phyloP scores from a whole-genome alignment of 805 yeast species.

The Candida chauliodis region DNA sequence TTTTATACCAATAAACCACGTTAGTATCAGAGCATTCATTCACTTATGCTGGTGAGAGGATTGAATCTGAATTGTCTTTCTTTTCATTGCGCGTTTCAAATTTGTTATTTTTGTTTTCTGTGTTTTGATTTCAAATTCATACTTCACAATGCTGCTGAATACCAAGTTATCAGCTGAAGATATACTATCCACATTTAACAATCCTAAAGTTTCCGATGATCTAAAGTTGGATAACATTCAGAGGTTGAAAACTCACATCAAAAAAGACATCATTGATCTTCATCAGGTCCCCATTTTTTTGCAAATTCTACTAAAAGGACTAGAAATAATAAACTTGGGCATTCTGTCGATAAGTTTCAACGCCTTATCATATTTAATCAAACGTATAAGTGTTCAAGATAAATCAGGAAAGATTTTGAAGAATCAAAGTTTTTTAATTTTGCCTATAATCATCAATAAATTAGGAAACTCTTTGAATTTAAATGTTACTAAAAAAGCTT shows the following conservation, averaged over 20 bases:
- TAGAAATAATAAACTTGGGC: conserved; percentile 33
- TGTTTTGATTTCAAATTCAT: conserved; percentile 3
- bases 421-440: conserved; percentile 39
- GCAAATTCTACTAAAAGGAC: conserved; percentile 46
- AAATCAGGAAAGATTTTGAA: conserved; percentile 34
- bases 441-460: conserved; percentile 50
- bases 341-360: conserved; percentile 45
- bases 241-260: conserved; percentile 50
- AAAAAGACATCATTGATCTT: conserved; percentile 52
- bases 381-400: conserved; percentile 58
- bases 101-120: conserved; percentile 4
- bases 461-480: conserved; percentile 33
- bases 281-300: conserved; percentile 47
- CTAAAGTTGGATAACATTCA: conserved; percentile 18
- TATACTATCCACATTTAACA: conserved; percentile 17
- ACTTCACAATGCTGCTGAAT: conserved; percentile 3
- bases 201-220: conserved; percentile 7
- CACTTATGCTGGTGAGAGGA: too few relatives aligned
- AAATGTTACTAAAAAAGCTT: conserved; percentile 45
- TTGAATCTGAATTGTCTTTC: too few relatives aligned
- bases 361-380: conserved; percentile 52
- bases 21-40: too few relatives aligned
- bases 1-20: too few relatives aligned
- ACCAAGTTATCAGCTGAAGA: conserved; percentile 13
- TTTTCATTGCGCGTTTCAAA: not conserved